Base-by-base conservation (phyloP, 345 rosid species). In the Pugionium dolabratum region DNA sequence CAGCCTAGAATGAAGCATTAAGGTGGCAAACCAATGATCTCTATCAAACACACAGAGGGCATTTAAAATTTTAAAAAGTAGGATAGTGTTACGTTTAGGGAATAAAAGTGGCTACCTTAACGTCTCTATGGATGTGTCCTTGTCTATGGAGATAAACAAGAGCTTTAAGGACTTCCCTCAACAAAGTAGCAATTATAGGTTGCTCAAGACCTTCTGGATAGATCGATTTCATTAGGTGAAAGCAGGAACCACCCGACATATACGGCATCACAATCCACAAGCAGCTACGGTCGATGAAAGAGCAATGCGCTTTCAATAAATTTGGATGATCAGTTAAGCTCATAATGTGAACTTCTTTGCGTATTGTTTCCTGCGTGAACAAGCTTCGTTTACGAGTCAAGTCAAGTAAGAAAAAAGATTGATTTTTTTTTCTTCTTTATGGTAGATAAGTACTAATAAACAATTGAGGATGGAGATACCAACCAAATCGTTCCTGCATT, bases 191-290 rank as follows among this genome's bases (percentile, higher is more conserved):
- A 48, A 90, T 90, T 26, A 86, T 84, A 77, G 86, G 84, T 71
- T 90, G 90, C 58, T 90, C 97, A 75, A 90, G 87, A 71, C 97
- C 97, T 58, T 87, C 92, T 7, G 84, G 89, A 79, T 71, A 77
- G 10, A 81, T 72, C 8, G 86, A 80, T 71, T 85, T 90, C 89
- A 90, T 87, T 2, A 88, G 66, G 57, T 87, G 95, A 69, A 90
- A 81, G 71, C 90, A 87, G 1, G 97, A 90, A 8, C 97, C 97
- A 36, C 90, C 90, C 3, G 86, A 83, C 97, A 90, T 86, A 72
- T 87, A 90, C 10, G 97, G 97, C 97, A 90, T 86, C 64, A 90
- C 97, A 72, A 87, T 85, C 97, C 97, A 90, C 68, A 90, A 89
- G 64, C 70, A 69, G 9, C 78, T 76, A 43, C 81, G 79, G 35